Percentiles rank a stretch among this genome's conserved stretches.
phyloP scores from a whole-genome alignment of 2,329 filamentous ascomycete genomes.

The Aspergillus japonicus region DNA sequence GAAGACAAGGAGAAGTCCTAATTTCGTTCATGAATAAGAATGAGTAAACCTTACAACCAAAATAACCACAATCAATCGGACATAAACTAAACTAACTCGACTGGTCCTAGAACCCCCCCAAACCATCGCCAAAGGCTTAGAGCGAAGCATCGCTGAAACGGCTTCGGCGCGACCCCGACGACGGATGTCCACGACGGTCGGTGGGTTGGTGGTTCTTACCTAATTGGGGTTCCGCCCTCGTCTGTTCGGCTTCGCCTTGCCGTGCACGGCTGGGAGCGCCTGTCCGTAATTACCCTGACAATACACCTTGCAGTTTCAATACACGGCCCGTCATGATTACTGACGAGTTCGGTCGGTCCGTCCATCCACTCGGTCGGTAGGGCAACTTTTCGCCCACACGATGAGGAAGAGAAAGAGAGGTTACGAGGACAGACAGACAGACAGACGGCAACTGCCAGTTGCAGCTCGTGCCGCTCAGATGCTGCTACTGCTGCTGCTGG shows the following conservation, averaged over 20 bases:
- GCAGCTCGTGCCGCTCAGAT: slow-evolving; percentile 15
- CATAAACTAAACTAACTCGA: not conserved
- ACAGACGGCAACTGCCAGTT: not conserved
- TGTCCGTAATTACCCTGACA: slow-evolving; percentile 13
- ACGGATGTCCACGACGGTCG: not conserved
- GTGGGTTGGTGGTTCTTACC: not conserved
- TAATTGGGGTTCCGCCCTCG: not conserved
- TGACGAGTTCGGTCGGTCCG: not conserved
- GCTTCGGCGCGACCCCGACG: slow-evolving; percentile 8
- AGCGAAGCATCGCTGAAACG: slow-evolving; percentile 7
- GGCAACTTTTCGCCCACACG: not conserved
- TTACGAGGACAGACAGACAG: too few relatives aligned
- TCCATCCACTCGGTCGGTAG: slow-evolving; percentile 3
- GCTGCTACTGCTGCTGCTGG: not conserved
- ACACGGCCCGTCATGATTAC: not conserved
- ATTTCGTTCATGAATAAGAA: too few relatives aligned
- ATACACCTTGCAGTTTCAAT: not conserved
- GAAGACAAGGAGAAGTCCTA: too few relatives aligned
- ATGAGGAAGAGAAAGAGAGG: not conserved
- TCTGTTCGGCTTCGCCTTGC: slow-evolving; percentile 13
- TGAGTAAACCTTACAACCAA: too few relatives aligned
- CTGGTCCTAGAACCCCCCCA: not conserved
- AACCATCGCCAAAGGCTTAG: not conserved
- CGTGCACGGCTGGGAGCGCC: slow-evolving; percentile 1
- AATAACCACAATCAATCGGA: not conserved